Conservation (phyloP, 225 moss, liverwort and hornwort species). For the Neckera pumila region DNA sequence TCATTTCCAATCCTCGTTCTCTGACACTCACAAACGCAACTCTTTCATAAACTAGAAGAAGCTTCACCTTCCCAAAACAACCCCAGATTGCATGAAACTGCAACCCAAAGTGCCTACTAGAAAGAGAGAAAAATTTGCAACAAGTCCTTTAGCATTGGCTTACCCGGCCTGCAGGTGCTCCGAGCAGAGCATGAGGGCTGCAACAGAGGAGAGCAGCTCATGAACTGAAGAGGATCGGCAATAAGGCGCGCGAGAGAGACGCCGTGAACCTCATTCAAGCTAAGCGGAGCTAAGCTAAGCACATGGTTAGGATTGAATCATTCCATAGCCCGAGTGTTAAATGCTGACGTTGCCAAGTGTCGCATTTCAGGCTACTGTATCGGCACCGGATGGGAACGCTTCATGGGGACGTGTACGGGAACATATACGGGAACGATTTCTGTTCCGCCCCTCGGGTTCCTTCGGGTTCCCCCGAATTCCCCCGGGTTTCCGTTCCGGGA, state of each 20-base stretch:
- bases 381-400: not conserved
- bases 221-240: not conserved
- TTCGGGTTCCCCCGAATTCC: not conserved
- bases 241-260: not conserved
- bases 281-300: not conserved
- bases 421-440: not conserved
- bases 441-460: not conserved
- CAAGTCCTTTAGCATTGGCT: not conserved
- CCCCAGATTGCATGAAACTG: not conserved
- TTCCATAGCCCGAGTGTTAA: not conserved
- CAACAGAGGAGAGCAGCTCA: not conserved
- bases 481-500: not conserved
- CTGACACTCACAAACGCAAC: not conserved
- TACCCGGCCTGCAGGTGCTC: not conserved
- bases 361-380: no score
- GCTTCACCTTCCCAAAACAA: not conserved
- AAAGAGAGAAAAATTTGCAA: not conserved
- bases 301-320: not conserved
- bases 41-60: not conserved
- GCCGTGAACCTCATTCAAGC: not conserved
- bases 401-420: fast-evolving
- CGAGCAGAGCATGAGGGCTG: not conserved
- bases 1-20: not conserved
- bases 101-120: not conserved
- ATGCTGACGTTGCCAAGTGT: not conserved